Percentiles rank a stretch among this genome's conserved stretches.
Evolutionary conservation across 371 early-diverging fungal genomes (phyloP).

Genomic region (Parasitella parasitica): DNA sequence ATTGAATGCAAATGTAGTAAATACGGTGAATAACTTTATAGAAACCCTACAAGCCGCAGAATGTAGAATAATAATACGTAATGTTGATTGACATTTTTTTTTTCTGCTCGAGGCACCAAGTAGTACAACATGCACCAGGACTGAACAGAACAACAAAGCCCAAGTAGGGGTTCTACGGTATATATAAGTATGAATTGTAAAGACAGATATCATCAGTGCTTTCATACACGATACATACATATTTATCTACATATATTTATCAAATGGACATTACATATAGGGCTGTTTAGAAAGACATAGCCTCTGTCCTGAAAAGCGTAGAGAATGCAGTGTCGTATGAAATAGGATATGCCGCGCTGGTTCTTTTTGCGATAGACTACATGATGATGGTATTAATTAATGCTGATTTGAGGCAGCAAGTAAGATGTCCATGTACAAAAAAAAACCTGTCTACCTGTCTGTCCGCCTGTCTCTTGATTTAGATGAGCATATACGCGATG

Average conservation of each 20-base stretch:
- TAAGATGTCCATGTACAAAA: too few relatives aligned
- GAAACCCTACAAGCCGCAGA: too few relatives aligned
- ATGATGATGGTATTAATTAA: constrained; percentile 1
- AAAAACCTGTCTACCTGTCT: not conserved
- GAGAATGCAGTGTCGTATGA: constrained; percentile 1
- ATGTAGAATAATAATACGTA: not conserved
- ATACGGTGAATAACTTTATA: too few relatives aligned
- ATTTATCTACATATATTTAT: not conserved
- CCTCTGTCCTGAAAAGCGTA: not conserved
- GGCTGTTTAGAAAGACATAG: not conserved
- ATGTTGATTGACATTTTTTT: not conserved
- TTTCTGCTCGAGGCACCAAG: not conserved
- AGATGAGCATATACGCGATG: not conserved
- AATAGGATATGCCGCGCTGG: constrained; percentile 4
- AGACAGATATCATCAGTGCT: not conserved
- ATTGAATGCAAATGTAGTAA: too few relatives aligned
- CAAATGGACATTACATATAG: not conserved
- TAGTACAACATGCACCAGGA: not conserved
- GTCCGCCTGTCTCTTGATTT: not conserved
- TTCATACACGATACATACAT: too few relatives aligned
- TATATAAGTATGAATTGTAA: not conserved
- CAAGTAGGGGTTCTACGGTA: not conserved
- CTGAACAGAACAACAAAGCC: not conserved
- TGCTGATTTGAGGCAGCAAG: not conserved
- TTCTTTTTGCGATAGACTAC: constrained; percentile 14